phyloP scores from a whole-genome alignment of 371 early-diverging fungal genomes.

The Zancudomyces culisetae region DNA sequence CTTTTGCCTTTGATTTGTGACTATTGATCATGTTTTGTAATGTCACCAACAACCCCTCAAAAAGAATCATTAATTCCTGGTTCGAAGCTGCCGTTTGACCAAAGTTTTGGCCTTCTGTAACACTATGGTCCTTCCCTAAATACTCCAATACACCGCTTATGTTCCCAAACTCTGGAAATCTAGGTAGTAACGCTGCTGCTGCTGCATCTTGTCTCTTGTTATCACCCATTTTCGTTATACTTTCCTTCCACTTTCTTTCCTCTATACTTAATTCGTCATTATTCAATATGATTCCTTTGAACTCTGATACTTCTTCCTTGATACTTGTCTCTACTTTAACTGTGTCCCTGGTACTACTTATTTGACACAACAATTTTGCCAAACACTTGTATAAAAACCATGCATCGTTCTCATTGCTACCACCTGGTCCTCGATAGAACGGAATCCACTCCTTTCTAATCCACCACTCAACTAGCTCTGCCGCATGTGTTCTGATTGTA shows the following conservation, averaged over 20 bases:
- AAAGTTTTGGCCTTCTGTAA: not conserved
- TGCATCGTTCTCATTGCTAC: conserved; percentile 4
- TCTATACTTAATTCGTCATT: not conserved
- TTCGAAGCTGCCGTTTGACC: not conserved
- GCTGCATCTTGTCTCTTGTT: not conserved
- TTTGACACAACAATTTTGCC: not conserved
- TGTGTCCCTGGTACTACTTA: not conserved
- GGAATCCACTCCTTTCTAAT: conserved; percentile 35
- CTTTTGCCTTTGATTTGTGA: not conserved
- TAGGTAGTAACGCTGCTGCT: not conserved
- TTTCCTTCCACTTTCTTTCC: not conserved
- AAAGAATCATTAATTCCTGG: not conserved
- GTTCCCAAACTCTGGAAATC: not conserved
- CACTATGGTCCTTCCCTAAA: not conserved
- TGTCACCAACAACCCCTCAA: not conserved
- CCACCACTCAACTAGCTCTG: conserved; percentile 23
- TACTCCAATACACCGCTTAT: not conserved
- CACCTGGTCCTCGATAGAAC: conserved; percentile 10
- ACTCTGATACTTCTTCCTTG: not conserved
- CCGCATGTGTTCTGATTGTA: conserved; percentile 16
- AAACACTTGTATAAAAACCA: not conserved
- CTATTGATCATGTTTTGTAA: not conserved
- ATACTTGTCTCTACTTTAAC: not conserved
- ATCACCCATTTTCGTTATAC: not conserved
- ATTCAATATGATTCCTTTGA: not conserved